phyloP scores from a whole-genome alignment of 495 filamentous ascomycete species.

The Tuber brumale region DNA sequence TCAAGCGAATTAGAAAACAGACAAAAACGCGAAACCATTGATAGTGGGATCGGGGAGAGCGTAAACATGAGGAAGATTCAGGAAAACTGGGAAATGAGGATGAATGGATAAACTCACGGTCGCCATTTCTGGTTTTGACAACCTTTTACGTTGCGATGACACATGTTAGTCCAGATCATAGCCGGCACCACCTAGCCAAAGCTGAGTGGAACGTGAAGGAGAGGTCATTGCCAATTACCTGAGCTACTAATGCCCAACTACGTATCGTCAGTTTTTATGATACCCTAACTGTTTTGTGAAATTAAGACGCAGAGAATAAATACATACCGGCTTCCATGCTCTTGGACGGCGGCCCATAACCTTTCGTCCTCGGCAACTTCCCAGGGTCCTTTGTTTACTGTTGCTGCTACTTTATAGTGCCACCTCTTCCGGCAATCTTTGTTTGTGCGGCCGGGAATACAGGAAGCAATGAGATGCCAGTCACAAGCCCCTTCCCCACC shows the following conservation, averaged over 20 bases:
- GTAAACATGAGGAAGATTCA: constrained; percentile 5
- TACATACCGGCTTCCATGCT: constrained; percentile 41
- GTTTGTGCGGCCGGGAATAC: constrained; percentile 45
- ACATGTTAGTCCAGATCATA: constrained; percentile 13
- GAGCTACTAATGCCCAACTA: constrained; percentile 33
- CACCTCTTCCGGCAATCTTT: constrained; percentile 47
- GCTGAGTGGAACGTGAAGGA: constrained; percentile 1
- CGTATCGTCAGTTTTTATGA: neutral
- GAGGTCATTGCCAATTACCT: constrained; percentile 13
- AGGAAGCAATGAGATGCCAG: constrained; percentile 43
- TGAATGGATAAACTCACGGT: constrained; percentile 37
- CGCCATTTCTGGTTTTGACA: constrained; percentile 41
- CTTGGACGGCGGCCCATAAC: constrained; percentile 41
- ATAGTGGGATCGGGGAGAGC: neutral
- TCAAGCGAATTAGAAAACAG: neutral
- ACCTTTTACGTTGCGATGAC: constrained; percentile 28
- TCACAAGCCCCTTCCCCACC: constrained; percentile 36
- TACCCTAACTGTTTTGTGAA: neutral
- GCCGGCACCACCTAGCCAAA: neutral
- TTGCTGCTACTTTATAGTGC: constrained; percentile 45
- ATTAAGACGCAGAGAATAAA: neutral
- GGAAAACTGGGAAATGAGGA: neutral
- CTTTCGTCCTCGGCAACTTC: constrained; percentile 44
- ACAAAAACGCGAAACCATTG: constrained; percentile 13
- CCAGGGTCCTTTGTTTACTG: constrained; percentile 47